A percentile compares a stretch with the other conserved stretches of the same genome.
These are phyloP conservation scores for Talaromyces sp. DNA, from an alignment of 2,329 filamentous ascomycete species.

Conservation along the genomic window DNA sequence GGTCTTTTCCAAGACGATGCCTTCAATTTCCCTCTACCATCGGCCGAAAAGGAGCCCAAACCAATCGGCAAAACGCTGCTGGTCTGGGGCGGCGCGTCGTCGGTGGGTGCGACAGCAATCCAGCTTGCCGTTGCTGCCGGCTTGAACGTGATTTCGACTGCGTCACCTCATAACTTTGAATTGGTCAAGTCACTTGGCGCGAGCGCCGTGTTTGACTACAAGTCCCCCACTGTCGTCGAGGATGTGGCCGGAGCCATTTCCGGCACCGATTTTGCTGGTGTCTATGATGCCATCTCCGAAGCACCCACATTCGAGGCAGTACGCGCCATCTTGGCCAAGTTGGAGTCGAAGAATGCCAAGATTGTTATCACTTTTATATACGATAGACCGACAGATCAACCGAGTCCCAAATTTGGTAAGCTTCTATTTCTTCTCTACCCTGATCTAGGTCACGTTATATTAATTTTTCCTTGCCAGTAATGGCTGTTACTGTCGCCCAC, in stretches of 20 bases:
- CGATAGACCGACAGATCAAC: not conserved
- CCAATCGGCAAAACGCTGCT: constrained; percentile 30
- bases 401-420: not conserved
- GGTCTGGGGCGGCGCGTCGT: constrained; percentile 47
- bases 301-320: not conserved
- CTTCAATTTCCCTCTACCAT: constrained; percentile 14
- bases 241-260: constrained; percentile 4
- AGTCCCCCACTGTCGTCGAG: constrained; percentile 10
- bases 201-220: constrained; percentile 40
- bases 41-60: not conserved
- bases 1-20: constrained; percentile 20
- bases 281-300: not conserved
- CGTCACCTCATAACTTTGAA: constrained; percentile 36
- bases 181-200: constrained; percentile 42
- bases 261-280: constrained; percentile 5
- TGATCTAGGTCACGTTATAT: not conserved
- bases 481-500: constrained; percentile 4
- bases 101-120: constrained; percentile 39
- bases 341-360: not conserved
- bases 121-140: constrained; percentile 38
- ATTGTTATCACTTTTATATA: not conserved
- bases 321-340: not conserved
- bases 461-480: not conserved
- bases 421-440: not conserved
- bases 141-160: constrained; percentile 33